Evolutionary conservation across 148 eudicot genomes (phyloP).

Genomic region (Rheum nobile): DNA sequence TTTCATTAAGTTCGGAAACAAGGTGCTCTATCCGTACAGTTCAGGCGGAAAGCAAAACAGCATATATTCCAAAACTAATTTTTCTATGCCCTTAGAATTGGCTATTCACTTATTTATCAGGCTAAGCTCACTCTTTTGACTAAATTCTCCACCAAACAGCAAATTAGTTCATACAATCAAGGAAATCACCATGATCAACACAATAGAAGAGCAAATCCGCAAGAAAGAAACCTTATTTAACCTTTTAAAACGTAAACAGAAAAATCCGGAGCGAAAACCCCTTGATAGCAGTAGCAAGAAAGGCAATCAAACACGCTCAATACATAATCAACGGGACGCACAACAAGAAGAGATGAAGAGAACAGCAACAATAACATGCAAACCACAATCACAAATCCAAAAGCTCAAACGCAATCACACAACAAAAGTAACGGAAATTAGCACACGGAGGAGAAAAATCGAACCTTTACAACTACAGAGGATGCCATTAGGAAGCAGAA

Average conservation of each 20-base stretch:
- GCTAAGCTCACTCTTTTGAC: not conserved
- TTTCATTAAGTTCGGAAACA: not conserved
- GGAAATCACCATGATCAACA: not conserved
- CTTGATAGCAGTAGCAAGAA: not conserved
- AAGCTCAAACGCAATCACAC: not conserved
- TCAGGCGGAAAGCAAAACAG: not conserved
- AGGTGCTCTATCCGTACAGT: not conserved
- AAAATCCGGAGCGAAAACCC: not conserved
- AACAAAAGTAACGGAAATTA: not conserved
- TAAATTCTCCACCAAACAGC: not conserved
- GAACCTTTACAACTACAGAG: slow-evolving; percentile 57
- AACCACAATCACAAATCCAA: not conserved
- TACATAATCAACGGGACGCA: not conserved
- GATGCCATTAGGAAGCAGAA: slow-evolving; percentile 28
- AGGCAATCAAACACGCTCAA: not conserved
- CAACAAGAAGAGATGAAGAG: not conserved
- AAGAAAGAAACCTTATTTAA: not conserved
- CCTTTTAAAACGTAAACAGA: not conserved
- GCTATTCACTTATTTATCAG: not conserved
- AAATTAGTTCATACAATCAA: not conserved
- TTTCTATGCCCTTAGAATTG: not conserved
- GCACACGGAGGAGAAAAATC: not conserved
- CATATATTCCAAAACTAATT: not conserved
- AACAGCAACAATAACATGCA: not conserved
- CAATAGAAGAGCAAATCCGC: not conserved